phyloP scores from a whole-genome alignment of 2,329 filamentous ascomycete species.

The Beauveria medogensis region DNA sequence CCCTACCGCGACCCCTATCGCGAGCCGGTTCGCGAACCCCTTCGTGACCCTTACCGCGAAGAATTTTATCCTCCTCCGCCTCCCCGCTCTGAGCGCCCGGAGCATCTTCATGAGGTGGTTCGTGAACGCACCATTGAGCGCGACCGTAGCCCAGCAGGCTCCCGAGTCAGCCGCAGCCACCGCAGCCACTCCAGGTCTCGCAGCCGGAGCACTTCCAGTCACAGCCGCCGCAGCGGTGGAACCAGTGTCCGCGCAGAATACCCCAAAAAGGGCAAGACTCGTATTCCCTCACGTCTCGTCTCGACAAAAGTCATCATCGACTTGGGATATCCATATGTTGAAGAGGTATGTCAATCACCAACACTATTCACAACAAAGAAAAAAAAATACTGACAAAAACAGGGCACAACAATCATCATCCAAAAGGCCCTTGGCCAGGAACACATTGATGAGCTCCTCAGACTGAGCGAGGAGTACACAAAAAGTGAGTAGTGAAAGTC shows the following conservation, averaged over 20 bases:
- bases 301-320: slow-evolving; percentile 75
- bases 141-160: slow-evolving; percentile 31
- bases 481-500: slow-evolving; percentile 34
- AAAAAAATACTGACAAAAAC: slow-evolving; percentile 20
- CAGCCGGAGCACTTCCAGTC: slow-evolving; percentile 37
- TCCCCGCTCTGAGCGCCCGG: slow-evolving; percentile 52
- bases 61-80: slow-evolving; percentile 57
- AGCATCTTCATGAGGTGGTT: slow-evolving; percentile 55
- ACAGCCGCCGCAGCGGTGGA: slow-evolving; percentile 40
- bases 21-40: slow-evolving; percentile 30
- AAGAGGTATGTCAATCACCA: slow-evolving; percentile 56
- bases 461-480: slow-evolving; percentile 70
- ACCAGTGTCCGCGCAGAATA: slow-evolving; percentile 54
- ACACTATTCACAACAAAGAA: not conserved
- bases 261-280: slow-evolving; percentile 80
- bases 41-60: slow-evolving; percentile 30
- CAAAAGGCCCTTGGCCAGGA: slow-evolving; percentile 79
- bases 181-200: slow-evolving; percentile 25
- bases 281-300: slow-evolving; percentile 74
- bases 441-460: slow-evolving; percentile 85
- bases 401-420: slow-evolving; percentile 77
- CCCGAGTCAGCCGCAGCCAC: slow-evolving; percentile 30
- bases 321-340: slow-evolving; percentile 75
- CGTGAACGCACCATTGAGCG: slow-evolving; percentile 37
- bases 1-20: slow-evolving; percentile 31